These are phyloP conservation scores for Solanum ossicruentum DNA, from an alignment of 257 asterid genomes.

Conservation along the genomic window DNA sequence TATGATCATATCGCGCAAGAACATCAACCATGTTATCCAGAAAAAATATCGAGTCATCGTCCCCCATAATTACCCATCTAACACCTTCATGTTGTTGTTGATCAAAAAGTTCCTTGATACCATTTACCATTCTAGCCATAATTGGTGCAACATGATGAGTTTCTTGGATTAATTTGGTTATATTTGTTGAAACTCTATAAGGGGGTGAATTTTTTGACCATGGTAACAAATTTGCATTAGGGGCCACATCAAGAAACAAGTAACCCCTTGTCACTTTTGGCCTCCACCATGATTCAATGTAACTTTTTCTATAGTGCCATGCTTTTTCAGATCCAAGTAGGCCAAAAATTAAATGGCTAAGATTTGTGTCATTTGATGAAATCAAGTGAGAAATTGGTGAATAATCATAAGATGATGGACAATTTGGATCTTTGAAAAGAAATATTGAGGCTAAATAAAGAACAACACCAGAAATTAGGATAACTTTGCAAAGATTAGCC, in stretches of 20 bases:
- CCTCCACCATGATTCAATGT: constrained; percentile 59
- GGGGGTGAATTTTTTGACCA: constrained; percentile 54
- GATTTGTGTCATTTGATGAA: constrained; percentile 3
- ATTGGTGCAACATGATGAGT: constrained; percentile 20
- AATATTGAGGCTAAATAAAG: background rate
- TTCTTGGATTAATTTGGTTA: constrained; percentile 1
- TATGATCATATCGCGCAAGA: constrained; percentile 33
- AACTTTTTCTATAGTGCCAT: constrained; percentile 38
- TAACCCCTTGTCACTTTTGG: constrained; percentile 43
- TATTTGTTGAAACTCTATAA: constrained; percentile 28
- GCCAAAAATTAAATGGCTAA: constrained; percentile 48
- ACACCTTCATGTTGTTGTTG: constrained; percentile 25
- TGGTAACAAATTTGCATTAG: constrained; percentile 31
- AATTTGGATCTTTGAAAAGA: background rate
- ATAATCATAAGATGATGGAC: background rate
- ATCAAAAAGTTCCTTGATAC: constrained; percentile 30
- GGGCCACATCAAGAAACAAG: constrained; percentile 33
- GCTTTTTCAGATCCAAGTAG: constrained; percentile 35
- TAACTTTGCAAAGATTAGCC: background rate
- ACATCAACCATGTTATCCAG: constrained; percentile 46
- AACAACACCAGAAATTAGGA: background rate
- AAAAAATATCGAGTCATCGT: constrained; percentile 43
- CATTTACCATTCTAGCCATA: constrained; percentile 50
- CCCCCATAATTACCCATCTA: constrained; percentile 62
- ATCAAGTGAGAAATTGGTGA: background rate